Percentiles rank a stretch among this genome's conserved stretches.
phyloP scores from a whole-genome alignment of 495 filamentous ascomycete genomes.

The Daldinia loculata region DNA sequence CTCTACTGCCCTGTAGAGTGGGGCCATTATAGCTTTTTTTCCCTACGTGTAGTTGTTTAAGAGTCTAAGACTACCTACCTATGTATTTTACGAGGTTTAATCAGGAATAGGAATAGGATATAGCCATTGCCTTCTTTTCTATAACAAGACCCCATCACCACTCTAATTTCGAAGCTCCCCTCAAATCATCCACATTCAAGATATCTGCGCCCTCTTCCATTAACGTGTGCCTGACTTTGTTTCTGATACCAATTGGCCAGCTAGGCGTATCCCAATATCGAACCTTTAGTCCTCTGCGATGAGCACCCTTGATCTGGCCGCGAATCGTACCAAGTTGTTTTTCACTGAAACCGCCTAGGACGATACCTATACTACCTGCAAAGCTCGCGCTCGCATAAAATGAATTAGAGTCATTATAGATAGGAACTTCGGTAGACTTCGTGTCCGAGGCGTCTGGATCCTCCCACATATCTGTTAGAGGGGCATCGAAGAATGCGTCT shows the following conservation, averaged over 20 bases:
- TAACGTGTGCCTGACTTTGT: slow-evolving; percentile 79
- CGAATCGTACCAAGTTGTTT: slow-evolving; percentile 68
- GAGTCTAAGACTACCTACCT: too few species aligned
- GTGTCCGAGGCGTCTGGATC: slow-evolving; percentile 33
- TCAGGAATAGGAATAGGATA: too few species aligned
- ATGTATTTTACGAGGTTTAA: too few species aligned
- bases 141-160: slow-evolving; percentile 41
- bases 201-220: slow-evolving; percentile 74
- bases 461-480: slow-evolving; percentile 57
- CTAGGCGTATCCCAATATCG: slow-evolving; percentile 82
- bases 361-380: slow-evolving; percentile 54
- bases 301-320: slow-evolving; percentile 72
- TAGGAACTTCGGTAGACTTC: slow-evolving; percentile 21
- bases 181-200: slow-evolving; percentile 81
- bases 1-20: background rate
- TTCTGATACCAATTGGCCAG: slow-evolving; percentile 78
- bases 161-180: slow-evolving; percentile 43
- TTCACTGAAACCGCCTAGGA: slow-evolving; percentile 54
- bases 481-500: slow-evolving; percentile 75
- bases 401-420: slow-evolving; percentile 59
- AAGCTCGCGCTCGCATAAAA: slow-evolving; percentile 65
- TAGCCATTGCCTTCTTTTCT: background rate
- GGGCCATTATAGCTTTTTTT: background rate
- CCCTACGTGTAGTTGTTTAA: too few species aligned
- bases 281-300: slow-evolving; percentile 72